Percentiles rank a stretch among this genome's conserved stretches.
phyloP scores from a whole-genome alignment of 257 asterid species.

The Plantago major region DNA sequence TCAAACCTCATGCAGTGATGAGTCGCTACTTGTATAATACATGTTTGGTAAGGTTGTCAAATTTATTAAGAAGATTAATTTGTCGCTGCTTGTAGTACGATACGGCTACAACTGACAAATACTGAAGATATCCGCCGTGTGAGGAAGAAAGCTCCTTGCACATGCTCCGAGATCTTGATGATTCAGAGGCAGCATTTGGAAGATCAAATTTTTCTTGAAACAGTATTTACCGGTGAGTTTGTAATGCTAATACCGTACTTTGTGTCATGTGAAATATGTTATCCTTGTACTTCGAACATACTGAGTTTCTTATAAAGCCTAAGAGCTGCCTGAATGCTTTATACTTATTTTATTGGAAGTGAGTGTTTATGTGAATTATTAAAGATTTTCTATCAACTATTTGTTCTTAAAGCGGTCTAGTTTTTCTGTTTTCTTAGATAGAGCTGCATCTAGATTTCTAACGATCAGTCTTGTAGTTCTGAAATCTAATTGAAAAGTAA shows the following conservation, averaged over 20 bases:
- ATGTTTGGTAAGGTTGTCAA: slow-evolving; percentile 13
- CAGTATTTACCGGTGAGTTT: slow-evolving; percentile 63
- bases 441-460: too few species aligned
- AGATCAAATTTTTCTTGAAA: slow-evolving; percentile 59
- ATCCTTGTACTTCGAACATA: neutral
- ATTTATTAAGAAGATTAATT: slow-evolving; percentile 18
- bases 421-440: too few species aligned
- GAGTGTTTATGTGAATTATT: too few species aligned
- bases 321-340: too few species aligned
- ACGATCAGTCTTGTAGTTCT: too few species aligned
- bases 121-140: slow-evolving; percentile 79
- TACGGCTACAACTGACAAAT: slow-evolving; percentile 71
- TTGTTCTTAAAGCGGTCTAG: too few species aligned
- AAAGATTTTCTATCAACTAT: too few species aligned
- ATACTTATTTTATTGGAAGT: too few species aligned
- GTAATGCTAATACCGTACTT: slow-evolving; percentile 13
- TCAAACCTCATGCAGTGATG: neutral
- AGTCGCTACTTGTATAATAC: slow-evolving; percentile 10
- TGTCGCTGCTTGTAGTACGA: slow-evolving; percentile 47
- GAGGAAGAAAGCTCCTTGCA: slow-evolving; percentile 94
- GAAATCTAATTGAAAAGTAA: too few species aligned
- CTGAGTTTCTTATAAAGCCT: too few species aligned
- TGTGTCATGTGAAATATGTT: slow-evolving; percentile 13
- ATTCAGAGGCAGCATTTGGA: slow-evolving; percentile 64
- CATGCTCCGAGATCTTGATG: slow-evolving; percentile 65